Conservation (phyloP, 805 yeast species). For the Lipomyces oligophaga region DNA sequence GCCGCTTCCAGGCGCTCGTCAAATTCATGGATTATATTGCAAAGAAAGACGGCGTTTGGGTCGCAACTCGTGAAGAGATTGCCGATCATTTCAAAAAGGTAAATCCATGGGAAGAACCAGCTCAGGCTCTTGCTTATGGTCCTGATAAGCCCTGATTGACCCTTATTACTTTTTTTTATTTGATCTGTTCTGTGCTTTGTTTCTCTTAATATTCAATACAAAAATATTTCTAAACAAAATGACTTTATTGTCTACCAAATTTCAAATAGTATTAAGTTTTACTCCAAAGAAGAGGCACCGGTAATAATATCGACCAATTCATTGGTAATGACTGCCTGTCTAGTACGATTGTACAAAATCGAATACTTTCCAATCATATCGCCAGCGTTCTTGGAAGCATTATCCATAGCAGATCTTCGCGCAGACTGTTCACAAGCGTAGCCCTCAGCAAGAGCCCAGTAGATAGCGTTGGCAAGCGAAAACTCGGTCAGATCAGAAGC, state of each 20-base stretch:
- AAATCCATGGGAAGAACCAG: constrained; percentile 25
- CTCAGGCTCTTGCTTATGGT: constrained; percentile 24
- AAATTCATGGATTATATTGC: constrained; percentile 40
- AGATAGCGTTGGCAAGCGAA: constrained; percentile 83
- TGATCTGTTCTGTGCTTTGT: neutral
- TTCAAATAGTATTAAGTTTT: constrained; percentile 30
- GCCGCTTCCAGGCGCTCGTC: constrained; percentile 38
- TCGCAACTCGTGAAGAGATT: constrained; percentile 40
- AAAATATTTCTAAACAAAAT: neutral
- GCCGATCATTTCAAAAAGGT: constrained; percentile 33
- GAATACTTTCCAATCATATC: constrained; percentile 97
- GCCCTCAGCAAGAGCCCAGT: constrained; percentile 94
- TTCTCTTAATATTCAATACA: neutral
- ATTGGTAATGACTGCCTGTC: constrained; percentile 99
- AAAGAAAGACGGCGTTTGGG: constrained; percentile 40
- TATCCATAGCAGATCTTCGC: constrained; percentile 99
- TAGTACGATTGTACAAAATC: constrained; percentile 97
- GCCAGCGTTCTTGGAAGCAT: constrained; percentile 99
- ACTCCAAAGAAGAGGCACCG: constrained; percentile 98
- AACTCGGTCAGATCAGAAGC: constrained; percentile 62
- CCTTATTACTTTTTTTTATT: neutral
- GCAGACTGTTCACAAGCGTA: constrained; percentile 97
- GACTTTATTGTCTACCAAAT: neutral
- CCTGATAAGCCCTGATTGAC: constrained; percentile 6
- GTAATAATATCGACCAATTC: constrained; percentile 99